Evolutionary conservation across 805 yeast genomes (phyloP), one percentile per base, ranked within the genome.

Genomic region (Metschnikowia henanensis): DNA sequence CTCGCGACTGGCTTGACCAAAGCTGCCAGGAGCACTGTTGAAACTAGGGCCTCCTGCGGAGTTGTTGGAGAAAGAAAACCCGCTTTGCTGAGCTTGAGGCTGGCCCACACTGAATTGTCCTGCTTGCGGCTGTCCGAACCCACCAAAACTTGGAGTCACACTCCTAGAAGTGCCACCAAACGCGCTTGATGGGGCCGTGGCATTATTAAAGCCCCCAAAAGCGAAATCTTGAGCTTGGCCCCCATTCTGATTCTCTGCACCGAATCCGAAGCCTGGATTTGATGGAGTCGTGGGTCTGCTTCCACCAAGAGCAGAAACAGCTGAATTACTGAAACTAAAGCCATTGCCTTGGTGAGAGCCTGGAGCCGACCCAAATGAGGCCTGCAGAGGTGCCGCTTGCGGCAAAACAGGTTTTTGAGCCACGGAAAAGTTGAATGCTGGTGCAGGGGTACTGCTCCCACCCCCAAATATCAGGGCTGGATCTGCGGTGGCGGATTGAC

Each of bases 381-480:
- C 19, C 39, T 37, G 41, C 40, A 41, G 50, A 37, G 17, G 42
- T 28, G 18, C 37, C 32, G 21, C 39, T 44, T 15, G 46, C 36
- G 19, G 31, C 10, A 7, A 37, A 13, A 19, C 18, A 18, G 36
- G 44, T 31, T 30, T 40, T n/a, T 20, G 44, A 12, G 25, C 36
- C 39, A 37, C 44, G 1, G 53, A 37, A 38, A 51, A 49, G 33
- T 40, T 51, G 42, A 51, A 51, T 3, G 47, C 44, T 3, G 55
- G 50, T 6, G 49, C 42, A 9, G 57, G 55, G 10, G 54, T 49
- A 12, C 32, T 33, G 10, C 46, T 43, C 2, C 52, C 55, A 9
- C 28, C 46, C 17, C 65, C 67, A 45, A 66, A 66, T 12, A 65
- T 58, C 38, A 52, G 44, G 1, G 70, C 60, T 1, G 70, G 70